Evolutionary conservation across 306 rosid genomes (phyloP), one percentile per base, ranked within the genome.

Genomic region (Purshia tridentata): DNA sequence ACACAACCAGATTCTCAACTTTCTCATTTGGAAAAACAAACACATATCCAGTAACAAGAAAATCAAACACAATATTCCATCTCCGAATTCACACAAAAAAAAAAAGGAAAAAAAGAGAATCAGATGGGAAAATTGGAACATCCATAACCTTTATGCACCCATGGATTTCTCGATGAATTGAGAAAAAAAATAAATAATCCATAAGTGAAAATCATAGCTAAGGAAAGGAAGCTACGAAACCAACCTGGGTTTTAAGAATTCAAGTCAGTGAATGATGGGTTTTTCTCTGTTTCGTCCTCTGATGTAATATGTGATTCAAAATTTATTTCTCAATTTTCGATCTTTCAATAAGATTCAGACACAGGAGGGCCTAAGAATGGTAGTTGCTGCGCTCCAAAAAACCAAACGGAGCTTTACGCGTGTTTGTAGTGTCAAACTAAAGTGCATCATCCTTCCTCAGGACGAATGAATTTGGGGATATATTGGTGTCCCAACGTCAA

Each of bases 391-490:
- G 57, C 6, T 35, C 42, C 56, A 11, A 5, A 53, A 10, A 49
- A 29, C 67, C 84, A 67, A 67, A 62, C 5, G 35, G 45, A 81
- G 58, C 14, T 67, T 23, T 39, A 72, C 81, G 72, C 81, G 76
- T 64, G 83, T 42, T 42, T 70, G n/a, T 3, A 51, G 66, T 8
- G 47, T 9, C 37, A 16, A 40, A 64, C 20, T 13, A 29, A 15
- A 67, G 23, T 35, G 72, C 66, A 20, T 60, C 45, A 9, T 8
- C 66, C 37, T 9, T 23, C 35, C 35, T 0, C 2, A 23, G 35
- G 2, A 23, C 1, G 35, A 23, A 23, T 23, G 35, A 23, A 23
- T 23, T 23, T 23, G 35, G 35, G 64, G 64, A 29, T 8, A 6
- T 2, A 22, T 58, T 13, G 42, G 5, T 58, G 15, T 5, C 19